A percentile compares a stretch with the other conserved stretches of the same genome.
Conservation (phyloP, 2,329 filamentous ascomycete species). For the Hypoxylon sp. region DNA sequence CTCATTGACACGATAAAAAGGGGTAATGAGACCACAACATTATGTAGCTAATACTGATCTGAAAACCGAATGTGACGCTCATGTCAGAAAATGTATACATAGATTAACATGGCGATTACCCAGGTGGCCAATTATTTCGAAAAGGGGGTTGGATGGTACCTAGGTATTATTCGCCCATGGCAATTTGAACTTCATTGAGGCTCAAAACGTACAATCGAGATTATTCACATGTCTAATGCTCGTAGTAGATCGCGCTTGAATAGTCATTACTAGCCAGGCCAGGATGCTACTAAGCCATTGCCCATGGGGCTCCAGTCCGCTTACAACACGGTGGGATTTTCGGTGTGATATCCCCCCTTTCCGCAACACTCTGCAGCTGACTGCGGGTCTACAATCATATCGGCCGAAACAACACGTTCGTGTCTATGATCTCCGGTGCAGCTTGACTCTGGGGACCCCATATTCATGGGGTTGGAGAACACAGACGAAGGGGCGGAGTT, state of each 20-base stretch:
- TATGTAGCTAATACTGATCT: neutral
- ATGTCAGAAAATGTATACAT: neutral
- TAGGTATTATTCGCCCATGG: no score
- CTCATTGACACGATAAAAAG: neutral
- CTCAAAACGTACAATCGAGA: neutral
- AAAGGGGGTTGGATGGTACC: no score
- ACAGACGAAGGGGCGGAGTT: neutral
- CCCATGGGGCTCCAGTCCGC: neutral
- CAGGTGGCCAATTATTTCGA: neutral
- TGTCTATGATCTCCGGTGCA: neutral
- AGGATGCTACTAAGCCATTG: slow-evolving; percentile 1
- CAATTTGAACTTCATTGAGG: neutral
- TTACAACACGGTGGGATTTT: slow-evolving; percentile 17
- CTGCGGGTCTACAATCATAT: slow-evolving; percentile 40
- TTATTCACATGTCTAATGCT: neutral
- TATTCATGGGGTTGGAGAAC: slow-evolving; percentile 4
- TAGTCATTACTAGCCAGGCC: neutral
- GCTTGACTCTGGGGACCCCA: neutral
- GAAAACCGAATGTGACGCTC: neutral
- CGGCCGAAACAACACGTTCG: slow-evolving; percentile 32
- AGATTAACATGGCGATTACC: neutral
- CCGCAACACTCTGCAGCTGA: slow-evolving; percentile 42
- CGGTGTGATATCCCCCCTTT: slow-evolving; percentile 38
- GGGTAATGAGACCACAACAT: neutral
- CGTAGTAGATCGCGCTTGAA: slow-evolving; percentile 8